These are phyloP conservation scores for Globisporangium rhizosaccharum DNA, from an alignment of 352 stramenopile species.

Conservation along the genomic window DNA sequence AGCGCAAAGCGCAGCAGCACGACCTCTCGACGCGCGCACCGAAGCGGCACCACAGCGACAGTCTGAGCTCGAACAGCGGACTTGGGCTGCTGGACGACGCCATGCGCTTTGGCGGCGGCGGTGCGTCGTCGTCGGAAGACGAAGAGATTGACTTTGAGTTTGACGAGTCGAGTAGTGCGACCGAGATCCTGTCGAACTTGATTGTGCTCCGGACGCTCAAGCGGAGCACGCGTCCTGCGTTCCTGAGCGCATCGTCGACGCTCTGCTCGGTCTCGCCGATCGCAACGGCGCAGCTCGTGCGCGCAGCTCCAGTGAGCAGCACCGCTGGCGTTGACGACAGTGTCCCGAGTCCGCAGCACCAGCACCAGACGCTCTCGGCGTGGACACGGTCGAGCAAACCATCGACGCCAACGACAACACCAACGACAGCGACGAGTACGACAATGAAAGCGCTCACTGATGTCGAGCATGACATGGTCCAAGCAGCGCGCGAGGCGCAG, in stretches of 20 bases:
- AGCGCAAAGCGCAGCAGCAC: conserved; percentile 32
- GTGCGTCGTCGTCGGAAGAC: conserved; percentile 32
- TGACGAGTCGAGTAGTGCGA: conserved; percentile 67
- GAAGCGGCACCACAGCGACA: conserved; percentile 27
- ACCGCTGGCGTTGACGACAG: no score
- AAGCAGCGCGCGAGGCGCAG: conserved; percentile 54
- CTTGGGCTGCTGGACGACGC: no score
- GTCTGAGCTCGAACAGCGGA: no score
- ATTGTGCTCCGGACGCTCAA: conserved; percentile 74
- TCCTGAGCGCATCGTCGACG: conserved; percentile 26
- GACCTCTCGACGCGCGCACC: conserved; percentile 24
- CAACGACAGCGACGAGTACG: conserved; percentile 1
- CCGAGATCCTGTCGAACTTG: conserved; percentile 69
- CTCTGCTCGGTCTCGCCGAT: conserved; percentile 43
- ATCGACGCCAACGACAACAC: conserved; percentile 3
- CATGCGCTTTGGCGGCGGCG: conserved; percentile 6
- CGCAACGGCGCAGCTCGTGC: conserved; percentile 9
- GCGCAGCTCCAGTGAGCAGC: background rate
- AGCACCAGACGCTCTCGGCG: background rate
- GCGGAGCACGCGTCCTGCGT: conserved; percentile 39
- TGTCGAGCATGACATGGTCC: conserved; percentile 43
- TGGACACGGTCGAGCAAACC: background rate
- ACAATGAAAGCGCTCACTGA: conserved; percentile 24
- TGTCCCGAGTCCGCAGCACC: no score
- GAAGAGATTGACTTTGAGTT: conserved; percentile 63